phyloP scores from a whole-genome alignment of 306 rosid genomes.

The Hippophae tibetana region DNA sequence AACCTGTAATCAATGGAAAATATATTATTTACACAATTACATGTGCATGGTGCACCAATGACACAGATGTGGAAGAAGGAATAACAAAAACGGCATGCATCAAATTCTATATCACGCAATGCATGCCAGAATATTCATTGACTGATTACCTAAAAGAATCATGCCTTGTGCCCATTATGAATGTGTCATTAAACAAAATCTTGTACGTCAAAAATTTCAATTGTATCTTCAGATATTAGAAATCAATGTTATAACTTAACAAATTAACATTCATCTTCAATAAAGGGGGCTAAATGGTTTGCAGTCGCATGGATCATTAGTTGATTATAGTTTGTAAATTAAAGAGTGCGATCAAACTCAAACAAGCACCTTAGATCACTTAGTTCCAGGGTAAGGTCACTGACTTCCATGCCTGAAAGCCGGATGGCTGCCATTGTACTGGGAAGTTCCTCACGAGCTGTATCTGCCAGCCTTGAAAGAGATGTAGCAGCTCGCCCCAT shows the following conservation, averaged over 20 bases:
- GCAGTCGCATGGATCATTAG: background rate
- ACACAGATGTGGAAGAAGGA: background rate
- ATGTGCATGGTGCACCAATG: too few relatives aligned
- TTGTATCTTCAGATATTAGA: background rate
- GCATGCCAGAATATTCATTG: background rate
- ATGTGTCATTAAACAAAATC: background rate
- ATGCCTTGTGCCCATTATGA: background rate
- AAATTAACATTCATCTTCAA: background rate
- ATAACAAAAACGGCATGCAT: background rate
- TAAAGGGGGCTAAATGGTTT: too few relatives aligned
- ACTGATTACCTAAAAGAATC: background rate
- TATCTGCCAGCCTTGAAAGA: constrained; percentile 86
- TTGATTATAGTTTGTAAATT: constrained; percentile 6
- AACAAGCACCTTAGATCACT: constrained; percentile 69
- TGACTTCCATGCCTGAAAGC: constrained; percentile 97
- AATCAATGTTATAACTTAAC: background rate
- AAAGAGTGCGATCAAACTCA: constrained; percentile 5
- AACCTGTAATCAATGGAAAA: too few relatives aligned
- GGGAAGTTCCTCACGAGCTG: constrained; percentile 90
- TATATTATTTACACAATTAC: too few relatives aligned
- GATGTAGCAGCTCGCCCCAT: constrained; percentile 86
- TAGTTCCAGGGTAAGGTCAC: constrained; percentile 61
- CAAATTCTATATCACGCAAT: background rate
- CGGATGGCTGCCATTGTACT: constrained; percentile 95
- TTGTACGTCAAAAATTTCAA: background rate